These are phyloP conservation scores for Helotiales sp. DNA, from an alignment of 2,329 filamentous ascomycete genomes.

Conservation along the genomic window DNA sequence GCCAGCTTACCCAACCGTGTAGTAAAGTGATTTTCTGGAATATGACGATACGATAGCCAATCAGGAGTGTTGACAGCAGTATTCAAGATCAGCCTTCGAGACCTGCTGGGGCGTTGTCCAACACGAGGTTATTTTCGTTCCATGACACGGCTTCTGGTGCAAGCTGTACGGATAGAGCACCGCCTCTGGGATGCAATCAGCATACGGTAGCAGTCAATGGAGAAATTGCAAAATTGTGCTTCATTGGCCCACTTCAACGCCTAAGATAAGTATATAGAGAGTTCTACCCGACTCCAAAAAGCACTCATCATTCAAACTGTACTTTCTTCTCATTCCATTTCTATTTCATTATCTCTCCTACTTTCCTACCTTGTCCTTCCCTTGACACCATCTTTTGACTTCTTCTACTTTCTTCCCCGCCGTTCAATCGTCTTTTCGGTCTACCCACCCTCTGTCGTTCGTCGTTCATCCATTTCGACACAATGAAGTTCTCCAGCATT, in stretches of 20 bases:
- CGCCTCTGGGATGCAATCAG: background rate
- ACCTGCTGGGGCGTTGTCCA: background rate
- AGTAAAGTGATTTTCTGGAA: background rate
- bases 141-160: background rate
- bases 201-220: background rate
- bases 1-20: background rate
- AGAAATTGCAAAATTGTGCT: background rate
- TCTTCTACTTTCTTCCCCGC: constrained; percentile 3
- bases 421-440: background rate
- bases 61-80: background rate
- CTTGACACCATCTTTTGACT: constrained; percentile 28
- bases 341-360: constrained; percentile 7
- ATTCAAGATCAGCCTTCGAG: background rate
- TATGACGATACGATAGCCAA: background rate
- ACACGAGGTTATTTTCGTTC: background rate
- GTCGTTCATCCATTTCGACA: constrained; percentile 14
- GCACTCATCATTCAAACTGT: background rate
- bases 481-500: constrained; percentile 35
- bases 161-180: background rate
- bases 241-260: background rate
- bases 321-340: constrained; percentile 19
- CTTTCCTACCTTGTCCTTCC: constrained; percentile 28
- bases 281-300: background rate
- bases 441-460: background rate
- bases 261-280: background rate